Evolutionary conservation across 768 basidiomycete genomes (phyloP).

Genomic region (Cyathus striatus): DNA sequence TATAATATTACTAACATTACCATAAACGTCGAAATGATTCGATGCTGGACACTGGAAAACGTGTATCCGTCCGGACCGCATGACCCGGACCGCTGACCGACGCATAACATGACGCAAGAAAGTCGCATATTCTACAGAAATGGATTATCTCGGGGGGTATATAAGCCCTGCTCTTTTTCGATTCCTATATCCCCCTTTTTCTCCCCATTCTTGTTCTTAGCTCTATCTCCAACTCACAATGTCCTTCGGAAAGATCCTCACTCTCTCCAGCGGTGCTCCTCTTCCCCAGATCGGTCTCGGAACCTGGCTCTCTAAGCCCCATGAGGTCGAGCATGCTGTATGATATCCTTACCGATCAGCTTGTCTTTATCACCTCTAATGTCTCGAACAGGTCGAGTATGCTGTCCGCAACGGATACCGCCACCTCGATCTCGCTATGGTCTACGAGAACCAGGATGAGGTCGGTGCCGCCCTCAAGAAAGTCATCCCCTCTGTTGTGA

Average conservation of each 20-base stretch:
- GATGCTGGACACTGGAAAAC: too few relatives aligned
- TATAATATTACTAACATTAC: too few relatives aligned
- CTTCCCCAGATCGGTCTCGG: conserved; percentile 81
- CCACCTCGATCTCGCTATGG: conserved; percentile 80
- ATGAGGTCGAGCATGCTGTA: conserved; percentile 74
- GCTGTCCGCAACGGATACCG: conserved; percentile 76
- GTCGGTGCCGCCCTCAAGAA: conserved; percentile 72
- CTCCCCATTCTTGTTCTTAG: background rate
- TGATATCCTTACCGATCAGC: too few relatives aligned
- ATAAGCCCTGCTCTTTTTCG: background rate
- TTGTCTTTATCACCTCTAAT: too few relatives aligned
- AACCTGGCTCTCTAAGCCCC: conserved; percentile 73
- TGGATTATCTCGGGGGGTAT: too few relatives aligned
- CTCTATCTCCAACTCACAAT: conserved; percentile 16
- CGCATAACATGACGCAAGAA: background rate
- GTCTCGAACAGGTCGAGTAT: conserved; percentile 56
- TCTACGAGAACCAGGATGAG: conserved; percentile 78
- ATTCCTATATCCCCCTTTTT: background rate
- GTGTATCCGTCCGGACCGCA: background rate
- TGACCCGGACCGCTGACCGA: background rate
- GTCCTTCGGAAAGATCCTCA: conserved; percentile 37
- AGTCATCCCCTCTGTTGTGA: conserved; percentile 71
- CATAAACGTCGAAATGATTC: too few relatives aligned
- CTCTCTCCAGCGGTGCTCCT: conserved; percentile 37
- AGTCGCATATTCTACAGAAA: background rate